Conservation (phyloP, 148 eudicot genomes). For the Suaeda aralocaspica region DNA sequence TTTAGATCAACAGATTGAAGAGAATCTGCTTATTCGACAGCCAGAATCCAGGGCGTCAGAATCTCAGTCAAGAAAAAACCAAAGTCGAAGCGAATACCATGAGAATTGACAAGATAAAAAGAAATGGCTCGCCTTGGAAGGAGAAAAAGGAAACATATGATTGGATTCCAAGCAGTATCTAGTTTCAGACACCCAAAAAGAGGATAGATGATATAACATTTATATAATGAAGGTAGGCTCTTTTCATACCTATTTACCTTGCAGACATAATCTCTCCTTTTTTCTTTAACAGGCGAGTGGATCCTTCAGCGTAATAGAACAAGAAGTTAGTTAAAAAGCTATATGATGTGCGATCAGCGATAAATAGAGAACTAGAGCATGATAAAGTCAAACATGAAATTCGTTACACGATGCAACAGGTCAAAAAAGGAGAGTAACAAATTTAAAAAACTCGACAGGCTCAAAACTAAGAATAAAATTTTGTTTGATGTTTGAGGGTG, state of each 20-base stretch:
- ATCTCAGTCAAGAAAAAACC: not conserved
- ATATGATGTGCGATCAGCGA: constrained; percentile 51
- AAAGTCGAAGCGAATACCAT: not conserved
- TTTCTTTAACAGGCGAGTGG: constrained; percentile 89
- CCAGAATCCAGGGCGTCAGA: not conserved
- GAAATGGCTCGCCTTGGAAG: not conserved
- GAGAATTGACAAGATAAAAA: not conserved
- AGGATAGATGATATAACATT: constrained; percentile 25
- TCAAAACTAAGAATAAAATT: not conserved
- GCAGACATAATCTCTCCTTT: constrained; percentile 96
- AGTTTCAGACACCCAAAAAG: constrained; percentile 21
- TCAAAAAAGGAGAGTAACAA: constrained; percentile 75
- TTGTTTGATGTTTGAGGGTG: no score
- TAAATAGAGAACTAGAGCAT: constrained; percentile 51
- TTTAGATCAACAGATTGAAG: not conserved
- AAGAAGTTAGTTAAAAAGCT: constrained; percentile 70
- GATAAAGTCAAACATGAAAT: constrained; percentile 63
- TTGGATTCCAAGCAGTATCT: constrained; percentile 13
- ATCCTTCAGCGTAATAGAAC: constrained; percentile 96
- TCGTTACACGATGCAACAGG: constrained; percentile 75
- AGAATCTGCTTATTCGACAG: constrained; percentile 4
- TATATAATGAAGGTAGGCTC: constrained; percentile 40
- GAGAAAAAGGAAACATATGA: constrained; percentile 9
- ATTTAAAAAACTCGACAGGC: not conserved
- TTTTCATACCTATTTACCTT: constrained; percentile 72